phyloP scores from a whole-genome alignment of 768 basidiomycete genomes.

The Sistotremastrum suecicum region DNA sequence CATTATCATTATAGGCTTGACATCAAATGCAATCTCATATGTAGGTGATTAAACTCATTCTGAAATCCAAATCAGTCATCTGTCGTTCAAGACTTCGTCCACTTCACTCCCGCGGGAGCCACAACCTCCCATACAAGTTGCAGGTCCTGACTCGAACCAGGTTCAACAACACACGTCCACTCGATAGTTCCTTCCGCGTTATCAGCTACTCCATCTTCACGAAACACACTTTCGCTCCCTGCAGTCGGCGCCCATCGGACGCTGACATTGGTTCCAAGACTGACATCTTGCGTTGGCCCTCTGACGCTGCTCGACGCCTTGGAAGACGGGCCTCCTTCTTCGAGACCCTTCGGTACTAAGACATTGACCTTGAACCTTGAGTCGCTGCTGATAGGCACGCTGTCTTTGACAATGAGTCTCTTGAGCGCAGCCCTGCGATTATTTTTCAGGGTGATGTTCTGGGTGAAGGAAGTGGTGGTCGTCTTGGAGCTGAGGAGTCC shows the following conservation, averaged over 20 bases:
- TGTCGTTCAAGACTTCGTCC: not conserved
- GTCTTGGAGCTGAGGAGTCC: slow-evolving; percentile 3
- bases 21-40: too few relatives aligned
- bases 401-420: slow-evolving; percentile 8
- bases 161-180: slow-evolving; percentile 33
- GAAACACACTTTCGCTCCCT: slow-evolving; percentile 21
- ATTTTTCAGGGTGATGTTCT: slow-evolving; percentile 10
- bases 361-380: slow-evolving; percentile 8
- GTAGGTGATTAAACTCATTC: too few relatives aligned
- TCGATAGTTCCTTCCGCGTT: slow-evolving; percentile 32
- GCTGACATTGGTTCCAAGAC: not conserved
- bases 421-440: slow-evolving; percentile 3
- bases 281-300: not conserved
- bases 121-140: slow-evolving; percentile 41
- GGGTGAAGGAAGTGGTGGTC: slow-evolving; percentile 4
- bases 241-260: not conserved
- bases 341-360: slow-evolving; percentile 7
- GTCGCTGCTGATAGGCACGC: slow-evolving; percentile 9
- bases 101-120: slow-evolving; percentile 16
- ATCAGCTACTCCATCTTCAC: slow-evolving; percentile 3
- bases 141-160: slow-evolving; percentile 28
- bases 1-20: too few relatives aligned
- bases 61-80: too few relatives aligned
- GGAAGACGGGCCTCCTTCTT: not conserved
- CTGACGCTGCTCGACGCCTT: not conserved